Conservation (phyloP, 2,329 filamentous ascomycete species). For the Exophiala lecanii-corni region DNA sequence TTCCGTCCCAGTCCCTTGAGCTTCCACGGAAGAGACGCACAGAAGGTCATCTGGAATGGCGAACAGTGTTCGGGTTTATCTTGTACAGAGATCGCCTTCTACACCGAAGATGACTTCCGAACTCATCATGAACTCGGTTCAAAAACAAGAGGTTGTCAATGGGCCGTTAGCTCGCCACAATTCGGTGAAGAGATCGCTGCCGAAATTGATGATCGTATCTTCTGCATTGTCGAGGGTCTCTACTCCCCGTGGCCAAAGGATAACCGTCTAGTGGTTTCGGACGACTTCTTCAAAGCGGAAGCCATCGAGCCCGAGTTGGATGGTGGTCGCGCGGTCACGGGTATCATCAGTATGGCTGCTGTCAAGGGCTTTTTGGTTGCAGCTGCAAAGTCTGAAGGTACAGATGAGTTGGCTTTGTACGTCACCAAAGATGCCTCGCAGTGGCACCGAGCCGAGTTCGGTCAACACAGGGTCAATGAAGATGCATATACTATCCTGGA, state of each 20-base stretch:
- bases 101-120: slow-evolving; percentile 83
- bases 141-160: slow-evolving; percentile 71
- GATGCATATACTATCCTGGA: slow-evolving; percentile 88
- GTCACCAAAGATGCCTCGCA: slow-evolving; percentile 75
- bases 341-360: slow-evolving; percentile 73
- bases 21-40: slow-evolving; percentile 79
- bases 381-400: slow-evolving; percentile 72
- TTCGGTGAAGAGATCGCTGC: slow-evolving; percentile 57
- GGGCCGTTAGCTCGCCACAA: slow-evolving; percentile 71
- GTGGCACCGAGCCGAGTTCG: slow-evolving; percentile 92
- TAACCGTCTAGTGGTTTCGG: slow-evolving; percentile 73
- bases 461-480: slow-evolving; percentile 77
- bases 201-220: slow-evolving; percentile 61
- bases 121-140: slow-evolving; percentile 56
- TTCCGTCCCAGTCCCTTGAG: slow-evolving; percentile 53
- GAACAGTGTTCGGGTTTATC: slow-evolving; percentile 59
- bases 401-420: slow-evolving; percentile 87
- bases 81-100: slow-evolving; percentile 61
- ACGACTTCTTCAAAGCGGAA: slow-evolving; percentile 69
- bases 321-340: slow-evolving; percentile 66
- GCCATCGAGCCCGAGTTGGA: slow-evolving; percentile 70
- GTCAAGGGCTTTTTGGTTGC: slow-evolving; percentile 85
- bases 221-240: slow-evolving; percentile 74
- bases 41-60: slow-evolving; percentile 81
- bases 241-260: slow-evolving; percentile 68